Evolutionary conservation across 2,329 filamentous ascomycete genomes (phyloP).

Genomic region (Lojkania enalia): DNA sequence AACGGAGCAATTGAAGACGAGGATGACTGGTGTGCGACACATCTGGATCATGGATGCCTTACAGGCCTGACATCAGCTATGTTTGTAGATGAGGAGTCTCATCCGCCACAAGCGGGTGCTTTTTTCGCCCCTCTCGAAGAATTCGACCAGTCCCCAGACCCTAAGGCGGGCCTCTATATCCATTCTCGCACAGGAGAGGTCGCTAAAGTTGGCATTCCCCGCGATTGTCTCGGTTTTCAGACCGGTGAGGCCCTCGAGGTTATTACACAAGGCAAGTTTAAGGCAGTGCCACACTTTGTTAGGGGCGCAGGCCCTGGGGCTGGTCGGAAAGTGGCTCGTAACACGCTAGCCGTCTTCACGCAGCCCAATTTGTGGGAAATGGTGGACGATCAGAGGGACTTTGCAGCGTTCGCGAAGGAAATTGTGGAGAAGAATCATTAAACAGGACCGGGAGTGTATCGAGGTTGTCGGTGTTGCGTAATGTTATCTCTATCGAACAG

Average conservation of each 20-base stretch:
- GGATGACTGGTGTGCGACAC: conserved; percentile 93
- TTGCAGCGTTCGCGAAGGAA: conserved; percentile 72
- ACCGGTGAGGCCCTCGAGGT: conserved; percentile 89
- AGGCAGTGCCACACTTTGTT: conserved; percentile 95
- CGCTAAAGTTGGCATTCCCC: conserved; percentile 89
- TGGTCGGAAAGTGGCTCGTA: conserved; percentile 56
- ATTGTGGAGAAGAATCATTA: conserved; percentile 53
- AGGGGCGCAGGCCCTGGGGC: conserved; percentile 67
- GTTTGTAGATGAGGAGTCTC: conserved; percentile 79
- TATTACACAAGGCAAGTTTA: conserved; percentile 89
- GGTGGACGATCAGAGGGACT: conserved; percentile 71
- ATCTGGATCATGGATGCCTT: conserved; percentile 89
- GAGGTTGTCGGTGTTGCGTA: neutral
- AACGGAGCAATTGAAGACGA: conserved; percentile 51
- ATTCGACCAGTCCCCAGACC: conserved; percentile 75
- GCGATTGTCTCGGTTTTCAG: conserved; percentile 92
- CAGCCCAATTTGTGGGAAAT: conserved; percentile 88
- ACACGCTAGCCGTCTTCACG: conserved; percentile 95
- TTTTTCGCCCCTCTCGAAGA: conserved; percentile 64
- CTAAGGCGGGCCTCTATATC: conserved; percentile 89
- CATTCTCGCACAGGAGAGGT: conserved; percentile 78
- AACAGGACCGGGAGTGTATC: conserved; percentile 6
- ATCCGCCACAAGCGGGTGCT: conserved; percentile 37
- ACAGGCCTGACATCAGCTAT: conserved; percentile 94
- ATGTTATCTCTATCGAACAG: neutral